Base-by-base conservation (phyloP, 257 asterid genomes). In the Leptodermis oblonga region DNA sequence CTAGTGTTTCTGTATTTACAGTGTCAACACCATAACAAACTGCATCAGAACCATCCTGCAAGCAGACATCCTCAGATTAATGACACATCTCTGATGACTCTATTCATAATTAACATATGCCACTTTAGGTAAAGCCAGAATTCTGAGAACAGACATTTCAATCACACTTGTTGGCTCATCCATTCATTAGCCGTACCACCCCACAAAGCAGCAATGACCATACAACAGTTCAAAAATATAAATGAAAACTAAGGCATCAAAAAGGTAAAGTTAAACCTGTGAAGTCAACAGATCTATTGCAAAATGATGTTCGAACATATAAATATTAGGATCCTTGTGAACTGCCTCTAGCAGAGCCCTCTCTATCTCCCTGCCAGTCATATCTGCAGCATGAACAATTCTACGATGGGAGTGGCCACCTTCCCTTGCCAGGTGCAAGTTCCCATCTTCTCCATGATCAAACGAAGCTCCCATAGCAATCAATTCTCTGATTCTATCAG, bases 391-490 rank as follows among this genome's bases (percentile, higher is more conserved):
- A 74, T 91, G 99, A 64, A 94, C 99, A 62, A 94, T 94, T 80
- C 99, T 88, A 41, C 55, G 83, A 85, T 94, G 99, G 69, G 99
- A 94, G 78, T 94, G 99, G 48, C 99, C 99, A 20, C 99, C 99
- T 82, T 94, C 99, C 82, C 96, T 89, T 26, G 99, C 98, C 65
- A 94, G 79, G 77, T 94, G 97, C 82, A 94, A 81, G 74, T 94
- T 91, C n/a, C 99, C 99, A 74, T 94, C 99, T 76, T 91, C 93
- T 70, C 97, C 97, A 31, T 94, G 97, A 79, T 94, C 98, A 75
- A 94, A 94, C 22, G 99, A 91, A 80, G 99, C 97, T 58, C 99
- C 99, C 97, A 94, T 94, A n/a, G 99, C 95, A 26, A 94, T 91
- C 83, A 94, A 75, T 79, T 94, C 97, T 72, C 81, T 86, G 73